Conservation (phyloP, 2,329 filamentous ascomycete species). For the Aspergillus caelatus region DNA sequence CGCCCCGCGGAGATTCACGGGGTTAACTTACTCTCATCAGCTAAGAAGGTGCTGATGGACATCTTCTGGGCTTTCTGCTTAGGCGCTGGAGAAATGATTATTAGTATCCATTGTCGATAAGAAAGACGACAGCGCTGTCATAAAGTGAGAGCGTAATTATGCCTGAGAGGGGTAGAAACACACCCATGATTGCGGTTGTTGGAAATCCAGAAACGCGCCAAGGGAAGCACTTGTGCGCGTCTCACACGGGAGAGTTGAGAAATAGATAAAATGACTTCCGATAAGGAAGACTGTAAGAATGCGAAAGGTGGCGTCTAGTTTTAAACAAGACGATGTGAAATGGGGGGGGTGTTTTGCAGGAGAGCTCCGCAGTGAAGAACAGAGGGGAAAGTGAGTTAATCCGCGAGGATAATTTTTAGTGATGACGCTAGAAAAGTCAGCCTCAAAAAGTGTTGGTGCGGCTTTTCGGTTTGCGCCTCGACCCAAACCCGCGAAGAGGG, state of each 20-base stretch:
- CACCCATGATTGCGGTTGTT: constrained; percentile 64
- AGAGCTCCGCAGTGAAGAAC: constrained; percentile 29
- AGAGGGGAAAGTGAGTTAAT: constrained; percentile 39
- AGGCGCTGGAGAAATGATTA: constrained; percentile 65
- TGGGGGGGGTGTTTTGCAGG: constrained; percentile 19
- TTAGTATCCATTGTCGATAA: constrained; percentile 46
- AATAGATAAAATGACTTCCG: constrained; percentile 20
- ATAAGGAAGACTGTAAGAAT: constrained; percentile 23
- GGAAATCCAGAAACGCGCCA: constrained; percentile 43
- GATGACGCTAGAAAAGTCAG: constrained; percentile 46
- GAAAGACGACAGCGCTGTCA: constrained; percentile 12
- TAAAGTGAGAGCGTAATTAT: constrained; percentile 10
- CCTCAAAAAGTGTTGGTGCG: constrained; percentile 36
- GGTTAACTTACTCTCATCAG: constrained; percentile 75
- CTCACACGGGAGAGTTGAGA: constrained; percentile 31
- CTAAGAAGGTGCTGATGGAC: constrained; percentile 94
- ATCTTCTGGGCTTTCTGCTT: constrained; percentile 96
- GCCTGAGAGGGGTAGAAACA: constrained; percentile 28
- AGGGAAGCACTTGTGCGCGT: constrained; percentile 41
- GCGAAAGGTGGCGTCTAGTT: constrained; percentile 21
- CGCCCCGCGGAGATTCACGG: constrained; percentile 16
- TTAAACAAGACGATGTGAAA: constrained; percentile 17
- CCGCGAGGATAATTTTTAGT: constrained; percentile 47
- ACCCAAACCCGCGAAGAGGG: constrained; percentile 25
- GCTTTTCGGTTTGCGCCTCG: constrained; percentile 21